These are phyloP conservation scores for Alternaria ventricosa DNA, from an alignment of 2,329 filamentous ascomycete genomes.

Conservation along the genomic window DNA sequence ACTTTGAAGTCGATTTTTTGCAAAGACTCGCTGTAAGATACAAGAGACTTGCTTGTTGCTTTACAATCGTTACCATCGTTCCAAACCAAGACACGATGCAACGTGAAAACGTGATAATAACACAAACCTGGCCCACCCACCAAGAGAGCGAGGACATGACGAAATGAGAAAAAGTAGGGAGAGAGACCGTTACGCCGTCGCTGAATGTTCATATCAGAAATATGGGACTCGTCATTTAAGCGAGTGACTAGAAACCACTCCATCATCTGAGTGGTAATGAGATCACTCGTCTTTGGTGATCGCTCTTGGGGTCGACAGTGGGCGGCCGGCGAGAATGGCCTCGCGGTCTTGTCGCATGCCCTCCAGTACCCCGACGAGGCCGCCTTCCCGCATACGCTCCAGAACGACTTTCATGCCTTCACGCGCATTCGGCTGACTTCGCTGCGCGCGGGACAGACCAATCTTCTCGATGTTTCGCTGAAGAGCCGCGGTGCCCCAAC, in stretches of 20 bases:
- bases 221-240: slow-evolving; percentile 7
- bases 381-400: slow-evolving; percentile 71
- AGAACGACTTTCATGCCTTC: slow-evolving; percentile 85
- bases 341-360: slow-evolving; percentile 70
- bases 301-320: slow-evolving; percentile 18
- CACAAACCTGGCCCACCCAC: slow-evolving; percentile 19
- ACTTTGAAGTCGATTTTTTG: not conserved
- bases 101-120: slow-evolving; percentile 54
- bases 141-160: slow-evolving; percentile 11
- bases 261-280: not conserved
- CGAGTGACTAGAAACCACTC: not conserved
- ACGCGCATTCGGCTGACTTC: slow-evolving; percentile 79
- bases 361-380: slow-evolving; percentile 72
- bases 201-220: slow-evolving; percentile 32
- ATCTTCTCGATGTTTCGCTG: slow-evolving; percentile 81
- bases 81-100: slow-evolving; percentile 48
- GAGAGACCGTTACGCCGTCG: slow-evolving; percentile 40
- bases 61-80: not conserved
- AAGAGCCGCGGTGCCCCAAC: slow-evolving; percentile 73
- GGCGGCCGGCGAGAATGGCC: slow-evolving; percentile 37
- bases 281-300: slow-evolving; percentile 31
- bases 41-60: not conserved
- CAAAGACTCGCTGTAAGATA: not conserved
- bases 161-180: slow-evolving; percentile 10
- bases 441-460: slow-evolving; percentile 76